Percentiles rank a stretch among this genome's conserved stretches.
phyloP scores from a whole-genome alignment of 352 stramenopile genomes.

The Phytophthora ohioensis region DNA sequence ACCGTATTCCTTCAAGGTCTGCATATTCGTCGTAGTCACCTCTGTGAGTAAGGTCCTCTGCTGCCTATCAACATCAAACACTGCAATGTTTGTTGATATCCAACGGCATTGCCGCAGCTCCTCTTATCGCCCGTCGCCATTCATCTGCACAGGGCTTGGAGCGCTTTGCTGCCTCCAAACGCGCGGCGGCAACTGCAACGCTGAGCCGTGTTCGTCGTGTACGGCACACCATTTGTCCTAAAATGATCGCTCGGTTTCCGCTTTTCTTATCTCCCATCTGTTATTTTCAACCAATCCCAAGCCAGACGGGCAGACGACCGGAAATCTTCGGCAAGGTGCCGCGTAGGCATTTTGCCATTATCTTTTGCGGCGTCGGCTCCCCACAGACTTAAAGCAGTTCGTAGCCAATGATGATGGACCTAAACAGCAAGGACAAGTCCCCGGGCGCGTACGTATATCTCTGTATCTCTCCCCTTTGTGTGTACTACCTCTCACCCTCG shows the following conservation, averaged over 20 bases:
- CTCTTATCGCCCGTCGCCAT: background rate
- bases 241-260: slow-evolving; percentile 15
- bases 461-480: background rate
- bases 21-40: no score
- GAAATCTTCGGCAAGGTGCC: slow-evolving; percentile 40
- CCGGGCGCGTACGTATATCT: slow-evolving; percentile 50
- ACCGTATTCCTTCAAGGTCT: no score
- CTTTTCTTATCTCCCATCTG: slow-evolving; percentile 15
- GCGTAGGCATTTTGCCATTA: slow-evolving; percentile 31
- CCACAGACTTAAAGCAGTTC: background rate
- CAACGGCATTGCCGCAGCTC: no score
- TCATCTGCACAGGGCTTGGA: background rate
- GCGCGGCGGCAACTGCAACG: slow-evolving; percentile 5
- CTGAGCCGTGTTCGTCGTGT: slow-evolving; percentile 4
- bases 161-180: slow-evolving; percentile 3
- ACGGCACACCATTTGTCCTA: slow-evolving; percentile 9
- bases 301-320: slow-evolving; percentile 25
- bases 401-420: slow-evolving; percentile 50
- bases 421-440: slow-evolving; percentile 67
- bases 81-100: background rate
- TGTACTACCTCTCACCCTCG: background rate
- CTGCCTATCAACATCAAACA: background rate
- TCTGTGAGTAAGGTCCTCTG: no score
- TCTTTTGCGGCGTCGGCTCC: slow-evolving; percentile 22
- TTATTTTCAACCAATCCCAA: slow-evolving; percentile 20